Percentiles rank a stretch among this genome's conserved stretches.
These are phyloP conservation scores for Trametes meyenii DNA, from an alignment of 768 basidiomycete species.

Conservation along the genomic window DNA sequence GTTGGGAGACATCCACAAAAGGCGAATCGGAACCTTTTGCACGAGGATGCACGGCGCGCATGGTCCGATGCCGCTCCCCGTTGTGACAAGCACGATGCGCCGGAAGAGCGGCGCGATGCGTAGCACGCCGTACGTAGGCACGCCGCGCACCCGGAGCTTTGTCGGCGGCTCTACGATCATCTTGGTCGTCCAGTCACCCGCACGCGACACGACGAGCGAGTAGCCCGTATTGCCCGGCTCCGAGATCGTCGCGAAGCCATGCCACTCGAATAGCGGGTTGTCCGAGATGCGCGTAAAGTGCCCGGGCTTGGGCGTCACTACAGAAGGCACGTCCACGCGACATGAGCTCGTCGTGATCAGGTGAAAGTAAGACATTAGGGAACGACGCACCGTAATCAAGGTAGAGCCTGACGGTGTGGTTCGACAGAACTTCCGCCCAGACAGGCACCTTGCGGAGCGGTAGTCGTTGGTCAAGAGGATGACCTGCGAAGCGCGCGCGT, in stretches of 20 bases:
- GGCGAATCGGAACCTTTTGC: slow-evolving; percentile 50
- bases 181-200: slow-evolving; percentile 62
- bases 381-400: slow-evolving; percentile 54
- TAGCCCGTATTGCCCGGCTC: slow-evolving; percentile 43
- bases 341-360: slow-evolving; percentile 27
- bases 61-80: slow-evolving; percentile 61
- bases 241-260: slow-evolving; percentile 57
- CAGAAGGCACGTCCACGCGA: neutral
- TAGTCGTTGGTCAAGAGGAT: slow-evolving; percentile 58
- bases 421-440: slow-evolving; percentile 54
- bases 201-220: slow-evolving; percentile 58
- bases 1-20: slow-evolving; percentile 66
- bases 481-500: slow-evolving; percentile 37
- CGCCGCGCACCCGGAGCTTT: slow-evolving; percentile 59
- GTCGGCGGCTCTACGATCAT: slow-evolving; percentile 57
- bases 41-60: slow-evolving; percentile 59
- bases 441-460: slow-evolving; percentile 54
- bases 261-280: slow-evolving; percentile 58
- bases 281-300: slow-evolving; percentile 43
- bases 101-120: slow-evolving; percentile 58
- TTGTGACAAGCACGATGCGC: slow-evolving; percentile 58
- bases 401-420: slow-evolving; percentile 59
- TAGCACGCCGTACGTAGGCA: slow-evolving; percentile 57
- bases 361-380: slow-evolving; percentile 9
- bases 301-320: slow-evolving; percentile 38